Evolutionary conservation across 495 filamentous ascomycete species (phyloP), one percentile per base, ranked within the genome.

Genomic region (Podospora fimiseda): DNA sequence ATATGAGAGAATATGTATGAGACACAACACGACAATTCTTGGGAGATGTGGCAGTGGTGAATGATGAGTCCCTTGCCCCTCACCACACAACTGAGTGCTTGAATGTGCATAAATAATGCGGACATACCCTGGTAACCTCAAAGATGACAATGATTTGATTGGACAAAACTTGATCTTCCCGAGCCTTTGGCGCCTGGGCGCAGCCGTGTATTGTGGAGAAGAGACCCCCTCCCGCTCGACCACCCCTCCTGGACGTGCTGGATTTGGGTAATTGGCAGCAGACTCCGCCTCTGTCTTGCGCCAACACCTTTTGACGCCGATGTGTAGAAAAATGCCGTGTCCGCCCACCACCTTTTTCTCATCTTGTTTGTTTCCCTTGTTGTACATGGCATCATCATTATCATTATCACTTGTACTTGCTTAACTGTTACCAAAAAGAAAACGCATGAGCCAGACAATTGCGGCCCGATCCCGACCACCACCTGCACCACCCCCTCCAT

Each of bases 361-460:
- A 11, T 40, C 33, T 14, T 9, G 13, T 2, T 40, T 4, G n/a
- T n/a, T n/a, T n/a, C n/a, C n/a, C n/a, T n/a, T n/a, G n/a, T n/a
- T n/a, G n/a, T n/a, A n/a, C n/a, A n/a, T n/a, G n/a, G n/a, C n/a
- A n/a, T n/a, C n/a, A n/a, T n/a, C n/a, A n/a, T n/a, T n/a, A n/a
- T n/a, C n/a, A n/a, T n/a, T n/a, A n/a, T n/a, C n/a, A n/a, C n/a
- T n/a, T n/a, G n/a, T n/a, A n/a, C n/a, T n/a, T n/a, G n/a, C n/a
- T n/a, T n/a, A n/a, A n/a, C n/a, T 11, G 27, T 33, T 33, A 33
- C 27, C 27, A 11, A 33, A n/a, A n/a, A n/a, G n/a, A n/a, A n/a
- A 51, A 51, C 58, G 36, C 7, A 49, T 57, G 52, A 45, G 18
- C 47, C 46, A 36, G 24, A 27, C 43, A 42, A 56, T 47, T 30